phyloP scores from a whole-genome alignment of 805 yeast genomes.

The Torulaspora delbrueckii region DNA sequence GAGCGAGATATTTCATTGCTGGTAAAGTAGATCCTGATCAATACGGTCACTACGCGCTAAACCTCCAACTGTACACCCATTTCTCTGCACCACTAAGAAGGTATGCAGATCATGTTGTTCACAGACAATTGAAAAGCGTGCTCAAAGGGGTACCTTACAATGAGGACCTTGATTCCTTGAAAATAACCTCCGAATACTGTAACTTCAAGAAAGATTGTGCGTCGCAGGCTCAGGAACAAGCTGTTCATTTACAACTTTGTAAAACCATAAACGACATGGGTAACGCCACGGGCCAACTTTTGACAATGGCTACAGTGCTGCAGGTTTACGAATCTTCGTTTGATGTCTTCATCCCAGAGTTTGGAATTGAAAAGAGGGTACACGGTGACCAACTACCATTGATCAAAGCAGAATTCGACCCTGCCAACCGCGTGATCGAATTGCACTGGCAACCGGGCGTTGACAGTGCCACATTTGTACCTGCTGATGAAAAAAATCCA shows the following conservation, averaged over 20 bases:
- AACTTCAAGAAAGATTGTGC: conserved; percentile 95
- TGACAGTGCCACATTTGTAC: conserved; percentile 85
- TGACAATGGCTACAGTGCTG: conserved; percentile 79
- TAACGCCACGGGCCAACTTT: conserved; percentile 68
- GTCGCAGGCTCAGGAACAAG: conserved; percentile 87
- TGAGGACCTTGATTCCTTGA: conserved; percentile 63
- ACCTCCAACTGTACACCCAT: conserved; percentile 83
- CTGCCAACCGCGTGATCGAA: conserved; percentile 60
- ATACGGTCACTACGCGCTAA: conserved; percentile 73
- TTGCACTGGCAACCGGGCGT: conserved; percentile 90
- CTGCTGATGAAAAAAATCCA: conserved; percentile 81
- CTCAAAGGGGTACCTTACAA: conserved; percentile 42
- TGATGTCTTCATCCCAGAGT: conserved; percentile 86
- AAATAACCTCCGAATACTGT: conserved; percentile 85
- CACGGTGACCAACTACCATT: conserved; percentile 96
- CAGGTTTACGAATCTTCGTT: conserved; percentile 96
- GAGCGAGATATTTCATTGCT: conserved; percentile 85
- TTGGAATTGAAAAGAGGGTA: conserved; percentile 91
- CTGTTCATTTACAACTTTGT: conserved; percentile 77
- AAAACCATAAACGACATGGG: conserved; percentile 77
- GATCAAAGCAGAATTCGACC: conserved; percentile 87
- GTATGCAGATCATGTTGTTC: conserved; percentile 88
- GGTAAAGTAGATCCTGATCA: conserved; percentile 79
- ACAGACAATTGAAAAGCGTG: conserved; percentile 77
- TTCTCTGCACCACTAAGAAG: conserved; percentile 90